Base-by-base conservation (phyloP, 129 eudicot species). In the Deinandra increscens region DNA sequence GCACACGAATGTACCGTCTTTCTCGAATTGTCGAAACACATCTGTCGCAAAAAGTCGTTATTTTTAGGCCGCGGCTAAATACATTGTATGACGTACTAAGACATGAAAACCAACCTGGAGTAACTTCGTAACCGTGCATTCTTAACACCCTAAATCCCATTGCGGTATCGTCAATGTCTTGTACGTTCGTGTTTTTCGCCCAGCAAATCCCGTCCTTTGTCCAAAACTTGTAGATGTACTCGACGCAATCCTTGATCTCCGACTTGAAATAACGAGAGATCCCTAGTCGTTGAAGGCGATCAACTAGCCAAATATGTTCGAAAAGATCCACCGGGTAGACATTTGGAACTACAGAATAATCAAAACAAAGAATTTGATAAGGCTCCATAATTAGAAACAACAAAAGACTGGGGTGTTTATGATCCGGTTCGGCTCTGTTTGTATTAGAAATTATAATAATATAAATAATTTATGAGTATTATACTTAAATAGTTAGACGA, bases 311-410 rank as follows among this genome's bases (percentile, higher is more conserved):
- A 10, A 89, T 78, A 63, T 81, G 98, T 80, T 93, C 98, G 31
- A 93, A 93, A 71, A 93, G 79, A 81, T 93, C 98, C 71, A 93
- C 97, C 0, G 98, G 98, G 76, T 89, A 89, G 33, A 86, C 96
- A 83, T 89, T 86, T 0, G 98, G 98, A 60, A 87, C 98, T 93
- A 33, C 55, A 79, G 17, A 46, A 58, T 34, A n/a, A 38, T 9
- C 36, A 73, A 50, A 19, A 60, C 64, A 22, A 74, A 60, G 7
- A 74, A 42, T 44, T 18, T 19, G 12, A 54, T 50, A 43, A 60
- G 50, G 60, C 50, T 46, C 56, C 64, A 72, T 11, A 61, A 60
- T 66, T n/a, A 46, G 60, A 60, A 68, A 58, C 38, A 46, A 26
- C 31, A 26, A 26, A 26, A 26, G 31, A 3, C 3, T 1, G 31